A percentile compares a stretch with the other conserved stretches of the same genome.
Conservation (phyloP, 768 basidiomycete species). For the Podaxis pistillaris region DNA sequence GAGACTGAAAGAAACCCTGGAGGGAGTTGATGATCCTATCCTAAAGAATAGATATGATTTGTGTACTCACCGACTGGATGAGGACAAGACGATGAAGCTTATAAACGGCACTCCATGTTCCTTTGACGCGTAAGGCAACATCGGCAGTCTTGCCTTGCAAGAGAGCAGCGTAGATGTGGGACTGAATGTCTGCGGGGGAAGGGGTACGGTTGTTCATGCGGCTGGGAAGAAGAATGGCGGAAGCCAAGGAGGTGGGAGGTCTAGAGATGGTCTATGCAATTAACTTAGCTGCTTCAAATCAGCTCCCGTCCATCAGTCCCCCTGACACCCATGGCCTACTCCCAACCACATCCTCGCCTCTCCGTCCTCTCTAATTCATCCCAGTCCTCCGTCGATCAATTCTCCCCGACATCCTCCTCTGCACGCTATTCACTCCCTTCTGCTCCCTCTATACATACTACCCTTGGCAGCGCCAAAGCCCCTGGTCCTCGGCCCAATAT, state of each 20-base stretch:
- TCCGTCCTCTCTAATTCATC: slow-evolving; percentile 67
- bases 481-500: slow-evolving; percentile 60
- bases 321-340: slow-evolving; percentile 42
- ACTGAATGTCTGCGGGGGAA: slow-evolving; percentile 59
- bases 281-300: not conserved
- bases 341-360: slow-evolving; percentile 65
- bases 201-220: slow-evolving; percentile 40
- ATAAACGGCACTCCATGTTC: slow-evolving; percentile 71
- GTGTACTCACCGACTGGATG: slow-evolving; percentile 68
- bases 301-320: not conserved
- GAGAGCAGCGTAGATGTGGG: slow-evolving; percentile 76
- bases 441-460: slow-evolving; percentile 45
- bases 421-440: slow-evolving; percentile 71
- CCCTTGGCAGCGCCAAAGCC: slow-evolving; percentile 35
- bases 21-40: slow-evolving; percentile 15
- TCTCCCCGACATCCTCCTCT: slow-evolving; percentile 58
- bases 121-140: slow-evolving; percentile 67
- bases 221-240: slow-evolving; percentile 14
- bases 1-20: slow-evolving; percentile 84
- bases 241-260: slow-evolving; percentile 5
- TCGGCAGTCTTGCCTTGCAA: slow-evolving; percentile 73
- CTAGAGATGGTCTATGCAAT: not conserved
- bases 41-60: not conserved
- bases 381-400: slow-evolving; percentile 47
- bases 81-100: slow-evolving; percentile 82